Conservation (phyloP, 225 moss, liverwort and hornwort species). For the Bryum argenteum region DNA sequence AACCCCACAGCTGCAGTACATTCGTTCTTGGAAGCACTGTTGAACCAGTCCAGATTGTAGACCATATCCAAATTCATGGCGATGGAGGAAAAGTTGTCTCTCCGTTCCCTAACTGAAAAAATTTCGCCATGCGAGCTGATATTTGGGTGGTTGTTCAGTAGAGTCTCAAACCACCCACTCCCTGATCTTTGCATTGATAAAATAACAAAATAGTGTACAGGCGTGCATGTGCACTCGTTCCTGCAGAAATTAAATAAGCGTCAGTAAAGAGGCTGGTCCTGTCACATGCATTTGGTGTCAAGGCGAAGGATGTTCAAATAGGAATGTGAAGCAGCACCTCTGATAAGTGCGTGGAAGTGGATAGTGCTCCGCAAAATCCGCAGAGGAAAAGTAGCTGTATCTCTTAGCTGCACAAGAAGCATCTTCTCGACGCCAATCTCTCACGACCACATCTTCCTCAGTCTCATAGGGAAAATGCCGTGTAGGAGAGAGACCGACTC, state of each 20-base stretch:
- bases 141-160: slow-evolving; percentile 68
- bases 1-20: slow-evolving; percentile 69
- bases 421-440: slow-evolving; percentile 46
- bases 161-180: slow-evolving; percentile 77
- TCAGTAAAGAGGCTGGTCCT: too few species aligned
- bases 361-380: slow-evolving; percentile 45
- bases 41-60: slow-evolving; percentile 64
- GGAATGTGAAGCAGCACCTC: slow-evolving; percentile 29
- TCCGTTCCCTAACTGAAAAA: slow-evolving; percentile 42
- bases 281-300: too few species aligned
- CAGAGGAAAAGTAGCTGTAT: slow-evolving; percentile 19
- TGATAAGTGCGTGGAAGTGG: slow-evolving; percentile 51
- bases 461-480: slow-evolving; percentile 37
- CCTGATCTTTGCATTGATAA: slow-evolving; percentile 76
- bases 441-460: slow-evolving; percentile 20
- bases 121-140: slow-evolving; percentile 68
- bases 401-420: slow-evolving; percentile 28
- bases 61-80: slow-evolving; percentile 47
- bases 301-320: background rate
- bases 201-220: slow-evolving; percentile 73
- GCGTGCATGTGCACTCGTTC: slow-evolving; percentile 60
- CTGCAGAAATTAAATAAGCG: slow-evolving; percentile 25
- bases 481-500: slow-evolving; percentile 33
- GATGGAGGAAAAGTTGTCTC: slow-evolving; percentile 56
- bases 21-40: slow-evolving; percentile 70